Evolutionary conservation across 192 early-diverging fungal genomes (phyloP).

Genomic region (Lunasporangiospora selenospora): DNA sequence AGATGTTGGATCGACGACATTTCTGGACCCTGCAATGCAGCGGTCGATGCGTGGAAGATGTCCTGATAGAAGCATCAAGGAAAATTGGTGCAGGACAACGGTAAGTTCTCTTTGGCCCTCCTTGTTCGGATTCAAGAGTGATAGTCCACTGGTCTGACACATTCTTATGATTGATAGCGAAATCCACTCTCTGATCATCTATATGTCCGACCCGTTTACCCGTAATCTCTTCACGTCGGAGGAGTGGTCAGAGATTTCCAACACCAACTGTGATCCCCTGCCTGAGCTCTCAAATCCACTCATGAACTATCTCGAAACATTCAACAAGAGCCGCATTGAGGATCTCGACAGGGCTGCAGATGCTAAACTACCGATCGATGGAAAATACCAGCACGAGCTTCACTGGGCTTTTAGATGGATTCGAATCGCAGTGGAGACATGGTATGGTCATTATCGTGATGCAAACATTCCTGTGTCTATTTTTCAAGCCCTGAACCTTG

Average conservation of each 20-base stretch:
- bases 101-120: not conserved
- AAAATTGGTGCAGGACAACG: not conserved
- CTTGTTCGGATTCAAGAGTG: conserved; percentile 2
- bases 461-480: too few relatives aligned
- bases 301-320: conserved; percentile 2
- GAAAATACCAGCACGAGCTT: not conserved
- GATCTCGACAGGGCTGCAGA: not conserved
- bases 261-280: not conserved
- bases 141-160: not conserved
- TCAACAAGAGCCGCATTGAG: conserved; percentile 6
- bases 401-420: conserved; percentile 8
- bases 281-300: not conserved
- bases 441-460: not conserved
- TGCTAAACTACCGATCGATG: conserved; percentile 1
- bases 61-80: not conserved
- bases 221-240: not conserved
- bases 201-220: conserved; percentile 2
- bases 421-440: conserved; percentile 4
- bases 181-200: conserved; percentile 8
- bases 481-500: too few relatives aligned
- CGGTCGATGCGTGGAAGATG: conserved; percentile 5
- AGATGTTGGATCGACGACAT: conserved; percentile 4
- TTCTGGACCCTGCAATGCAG: conserved; percentile 5
- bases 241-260: conserved; percentile 6
- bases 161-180: conserved; percentile 9